Conservation (phyloP, 331 rosid species). For the Prunus yedoensis region DNA sequence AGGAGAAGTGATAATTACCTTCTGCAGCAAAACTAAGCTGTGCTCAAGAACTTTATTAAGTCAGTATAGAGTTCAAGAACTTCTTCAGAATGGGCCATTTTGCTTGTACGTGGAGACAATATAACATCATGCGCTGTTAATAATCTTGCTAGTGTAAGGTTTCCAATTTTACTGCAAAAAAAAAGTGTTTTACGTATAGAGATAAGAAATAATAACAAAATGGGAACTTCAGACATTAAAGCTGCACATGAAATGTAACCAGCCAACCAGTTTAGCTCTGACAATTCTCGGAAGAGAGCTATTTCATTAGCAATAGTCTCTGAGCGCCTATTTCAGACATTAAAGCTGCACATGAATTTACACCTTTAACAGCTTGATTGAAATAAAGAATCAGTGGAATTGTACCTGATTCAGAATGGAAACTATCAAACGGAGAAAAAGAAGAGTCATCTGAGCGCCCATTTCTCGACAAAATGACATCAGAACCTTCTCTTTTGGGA, state of each 20-base stretch:
- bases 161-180: slow-evolving; percentile 67
- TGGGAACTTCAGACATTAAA: slow-evolving; percentile 19
- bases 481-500: slow-evolving; percentile 54
- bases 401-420: slow-evolving; percentile 40
- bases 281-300: slow-evolving; percentile 55
- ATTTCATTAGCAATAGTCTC: slow-evolving; percentile 69
- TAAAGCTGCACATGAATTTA: slow-evolving; percentile 34
- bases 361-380: slow-evolving; percentile 76
- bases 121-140: slow-evolving; percentile 62
- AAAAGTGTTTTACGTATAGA: slow-evolving; percentile 1
- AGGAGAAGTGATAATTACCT: slow-evolving; percentile 42
- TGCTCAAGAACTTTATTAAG: slow-evolving; percentile 53
- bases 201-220: background rate
- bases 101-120: slow-evolving; percentile 40
- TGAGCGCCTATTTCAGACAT: background rate
- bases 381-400: slow-evolving; percentile 69
- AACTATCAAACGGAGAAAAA: slow-evolving; percentile 39
- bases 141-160: slow-evolving; percentile 83
- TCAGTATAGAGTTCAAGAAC: slow-evolving; percentile 68
- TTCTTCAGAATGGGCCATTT: slow-evolving; percentile 50
- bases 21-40: slow-evolving; percentile 52
- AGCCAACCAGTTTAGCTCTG: slow-evolving; percentile 56
- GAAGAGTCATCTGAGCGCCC: slow-evolving; percentile 26
- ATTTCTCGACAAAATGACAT: slow-evolving; percentile 39
- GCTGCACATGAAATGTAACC: background rate